Evolutionary conservation across 2,329 filamentous ascomycete genomes (phyloP).

Genomic region (Monilinia aucupariae): DNA sequence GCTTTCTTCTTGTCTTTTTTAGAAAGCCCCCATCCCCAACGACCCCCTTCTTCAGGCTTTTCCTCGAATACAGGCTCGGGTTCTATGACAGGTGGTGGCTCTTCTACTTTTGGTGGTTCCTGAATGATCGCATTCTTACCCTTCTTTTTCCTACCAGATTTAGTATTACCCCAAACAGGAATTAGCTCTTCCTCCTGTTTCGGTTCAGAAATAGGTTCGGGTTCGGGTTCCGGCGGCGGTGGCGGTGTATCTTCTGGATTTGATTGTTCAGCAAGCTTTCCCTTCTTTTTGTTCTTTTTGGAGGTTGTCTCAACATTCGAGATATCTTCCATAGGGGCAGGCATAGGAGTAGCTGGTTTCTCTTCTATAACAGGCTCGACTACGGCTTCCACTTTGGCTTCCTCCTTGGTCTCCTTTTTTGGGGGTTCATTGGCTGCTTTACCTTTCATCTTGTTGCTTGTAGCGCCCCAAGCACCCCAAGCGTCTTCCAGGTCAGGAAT

Average conservation of each 20-base stretch:
- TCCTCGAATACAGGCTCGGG: conserved; percentile 36
- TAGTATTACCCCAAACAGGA: conserved; percentile 19
- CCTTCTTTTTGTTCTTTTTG: conserved; percentile 42
- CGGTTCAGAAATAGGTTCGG: conserved; percentile 20
- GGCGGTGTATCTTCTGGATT: conserved; percentile 30
- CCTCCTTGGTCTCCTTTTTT: conserved; percentile 21
- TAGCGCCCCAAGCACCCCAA: conserved; percentile 46
- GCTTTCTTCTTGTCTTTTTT: conserved; percentile 35
- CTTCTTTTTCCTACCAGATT: conserved; percentile 41
- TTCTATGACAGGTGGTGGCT: conserved; percentile 38
- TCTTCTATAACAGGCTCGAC: conserved; percentile 43
- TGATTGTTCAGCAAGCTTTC: conserved; percentile 28
- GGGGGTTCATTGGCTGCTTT: conserved; percentile 31
- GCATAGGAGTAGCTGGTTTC: not conserved
- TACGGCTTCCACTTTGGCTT: conserved; percentile 17
- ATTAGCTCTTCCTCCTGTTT: conserved; percentile 20
- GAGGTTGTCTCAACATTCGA: conserved; percentile 44
- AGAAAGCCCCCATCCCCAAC: conserved; percentile 35
- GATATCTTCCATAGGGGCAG: conserved; percentile 8
- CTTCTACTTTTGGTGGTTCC: conserved; percentile 40
- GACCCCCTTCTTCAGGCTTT: not conserved
- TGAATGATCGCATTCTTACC: conserved; percentile 44
- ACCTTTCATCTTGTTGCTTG: conserved; percentile 43
- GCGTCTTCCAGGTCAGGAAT: conserved; percentile 40
- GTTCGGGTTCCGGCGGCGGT: conserved; percentile 30